Evolutionary conservation across 2,329 filamentous ascomycete genomes (phyloP).

Genomic region (Arthrobotrys sphaeroides): DNA sequence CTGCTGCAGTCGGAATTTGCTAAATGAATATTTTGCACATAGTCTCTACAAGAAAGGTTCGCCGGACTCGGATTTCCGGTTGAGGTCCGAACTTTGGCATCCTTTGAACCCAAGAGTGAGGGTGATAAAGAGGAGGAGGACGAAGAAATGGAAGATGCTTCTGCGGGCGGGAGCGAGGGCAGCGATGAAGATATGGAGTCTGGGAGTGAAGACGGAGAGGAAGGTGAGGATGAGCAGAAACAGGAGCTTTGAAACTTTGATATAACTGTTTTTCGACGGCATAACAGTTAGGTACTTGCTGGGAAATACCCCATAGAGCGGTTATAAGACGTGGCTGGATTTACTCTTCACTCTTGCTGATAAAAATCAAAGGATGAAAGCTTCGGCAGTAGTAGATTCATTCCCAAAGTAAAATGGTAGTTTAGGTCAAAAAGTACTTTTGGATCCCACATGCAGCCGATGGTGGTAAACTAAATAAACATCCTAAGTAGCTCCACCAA

Average conservation of each 20-base stretch:
- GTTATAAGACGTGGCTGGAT: no score
- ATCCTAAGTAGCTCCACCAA: conserved; percentile 76
- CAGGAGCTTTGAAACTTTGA: not conserved
- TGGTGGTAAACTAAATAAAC: conserved; percentile 63
- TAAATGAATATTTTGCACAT: conserved; percentile 54
- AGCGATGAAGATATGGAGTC: conserved; percentile 37
- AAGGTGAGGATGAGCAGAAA: conserved; percentile 3
- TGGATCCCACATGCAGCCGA: not conserved
- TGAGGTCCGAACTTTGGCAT: conserved; percentile 72
- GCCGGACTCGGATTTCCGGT: conserved; percentile 79
- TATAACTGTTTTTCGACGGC: not conserved
- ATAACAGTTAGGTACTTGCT: no score
- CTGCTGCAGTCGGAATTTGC: conserved; percentile 11
- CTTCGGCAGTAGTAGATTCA: no score
- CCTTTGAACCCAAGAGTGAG: conserved; percentile 32
- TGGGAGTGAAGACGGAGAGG: conserved; percentile 21
- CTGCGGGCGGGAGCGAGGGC: conserved; percentile 15
- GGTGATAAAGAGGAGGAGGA: conserved; percentile 36
- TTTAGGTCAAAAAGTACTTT: no score
- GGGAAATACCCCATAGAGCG: no score
- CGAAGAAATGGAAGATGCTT: conserved; percentile 26
- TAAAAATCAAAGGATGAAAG: no score
- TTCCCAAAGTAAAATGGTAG: no score
- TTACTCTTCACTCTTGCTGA: no score
- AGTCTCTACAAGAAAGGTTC: conserved; percentile 81